Evolutionary conservation across 176 grass and related monocot species (phyloP), one percentile per base, ranked within the genome.

Genomic region (Dactylis glomerata): DNA sequence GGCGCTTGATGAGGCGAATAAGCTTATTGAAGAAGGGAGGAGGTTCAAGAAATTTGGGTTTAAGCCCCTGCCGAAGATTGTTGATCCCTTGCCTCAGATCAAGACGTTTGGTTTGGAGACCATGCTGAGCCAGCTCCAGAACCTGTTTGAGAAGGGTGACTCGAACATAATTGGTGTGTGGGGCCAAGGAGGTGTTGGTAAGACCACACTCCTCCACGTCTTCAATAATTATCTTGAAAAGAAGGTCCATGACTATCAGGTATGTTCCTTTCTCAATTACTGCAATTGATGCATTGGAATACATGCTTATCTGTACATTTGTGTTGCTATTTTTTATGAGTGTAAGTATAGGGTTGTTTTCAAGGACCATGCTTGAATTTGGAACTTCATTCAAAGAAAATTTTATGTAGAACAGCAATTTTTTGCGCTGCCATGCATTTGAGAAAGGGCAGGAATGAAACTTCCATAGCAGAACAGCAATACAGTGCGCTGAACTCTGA

Each of bases 101-200:
- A 24, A 49, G 42, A 88, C 80, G 5, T 88, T 94, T 82, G 92
- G 91, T 49, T 76, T 94, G 80, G 89, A 92, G 38, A 6, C 27
- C 26, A 75, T 90, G 68, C 8, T 94, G 23, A 33, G 12, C 17
- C 16, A 15, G 63, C 65, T 97, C 47, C 75, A 38, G 7, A 45
- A 65, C 8, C 32, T 88, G 38, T 68, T 94, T 74, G 67, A 94
- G 61, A 75, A 92, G 24, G 41, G 67, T 9, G 73, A 83, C 1
- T 87, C 78, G 0, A 88, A 37, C 59, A 80, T 94, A 72, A 87
- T 97, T 32, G 94, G 92, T 50, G 64, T 97, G 0, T 90, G 90
- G 79, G 94, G 94, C 23, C 68, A 82, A 77, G 92, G 92, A 51
- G 94, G 94, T 9, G 54, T 97, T 6, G 94, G 92, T 16, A 94